Conservation (phyloP, 164 flowering plant species). For the Annona cherimola region DNA sequence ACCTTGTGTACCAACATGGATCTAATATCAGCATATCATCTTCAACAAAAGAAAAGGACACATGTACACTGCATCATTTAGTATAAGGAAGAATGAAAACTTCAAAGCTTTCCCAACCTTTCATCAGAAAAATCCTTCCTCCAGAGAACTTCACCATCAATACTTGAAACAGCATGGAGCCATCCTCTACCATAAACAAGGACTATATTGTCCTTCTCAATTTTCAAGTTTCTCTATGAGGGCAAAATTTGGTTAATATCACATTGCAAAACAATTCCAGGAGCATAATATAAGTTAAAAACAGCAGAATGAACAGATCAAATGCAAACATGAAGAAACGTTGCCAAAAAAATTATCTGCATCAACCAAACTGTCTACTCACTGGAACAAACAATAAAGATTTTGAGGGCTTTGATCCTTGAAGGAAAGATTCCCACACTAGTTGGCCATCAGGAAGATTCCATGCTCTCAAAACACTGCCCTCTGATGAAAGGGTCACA, state of each 20-base stretch:
- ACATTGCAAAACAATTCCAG: neutral
- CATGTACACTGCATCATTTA: neutral
- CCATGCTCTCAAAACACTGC: conserved; percentile 88
- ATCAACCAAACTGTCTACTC: conserved; percentile 25
- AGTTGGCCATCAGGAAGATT: conserved; percentile 98
- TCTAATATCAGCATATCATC: neutral
- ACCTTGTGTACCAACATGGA: neutral
- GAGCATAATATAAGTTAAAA: neutral
- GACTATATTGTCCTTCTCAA: conserved; percentile 53
- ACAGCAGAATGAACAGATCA: neutral
- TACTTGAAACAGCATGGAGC: conserved; percentile 80
- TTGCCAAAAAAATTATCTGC: neutral
- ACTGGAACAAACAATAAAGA: conserved; percentile 59
- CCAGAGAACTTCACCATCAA: conserved; percentile 87
- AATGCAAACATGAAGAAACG: neutral
- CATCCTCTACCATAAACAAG: conserved; percentile 64
- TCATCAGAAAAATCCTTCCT: conserved; percentile 52
- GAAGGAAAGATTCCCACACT: conserved; percentile 90
- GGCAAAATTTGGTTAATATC: neutral
- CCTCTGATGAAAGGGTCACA: conserved; percentile 75
- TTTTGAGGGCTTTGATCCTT: conserved; percentile 60
- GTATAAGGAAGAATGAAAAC: conserved; percentile 1
- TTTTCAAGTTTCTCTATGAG: conserved; percentile 53
- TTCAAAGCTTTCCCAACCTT: conserved; percentile 41
- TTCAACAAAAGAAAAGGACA: neutral